Percentiles rank a stretch among this genome's conserved stretches.
phyloP scores from a whole-genome alignment of 164 flowering plant species.

The Aristolochia fimbriata region DNA sequence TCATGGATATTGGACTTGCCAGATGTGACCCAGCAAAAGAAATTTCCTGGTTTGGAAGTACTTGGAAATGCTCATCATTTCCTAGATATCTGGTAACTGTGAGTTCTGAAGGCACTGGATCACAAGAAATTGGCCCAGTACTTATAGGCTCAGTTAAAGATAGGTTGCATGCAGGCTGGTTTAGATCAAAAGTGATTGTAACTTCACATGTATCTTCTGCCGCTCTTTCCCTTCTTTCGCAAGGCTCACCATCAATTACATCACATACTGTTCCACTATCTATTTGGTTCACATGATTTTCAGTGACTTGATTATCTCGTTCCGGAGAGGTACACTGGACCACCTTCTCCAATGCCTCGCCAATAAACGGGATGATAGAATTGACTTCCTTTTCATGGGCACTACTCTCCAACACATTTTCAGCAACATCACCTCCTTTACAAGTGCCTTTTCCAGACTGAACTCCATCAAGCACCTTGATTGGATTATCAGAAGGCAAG shows the following conservation, averaged over 20 bases:
- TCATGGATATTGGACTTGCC: conserved; percentile 5
- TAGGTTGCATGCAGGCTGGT: conserved; percentile 6
- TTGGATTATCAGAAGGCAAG: conserved; percentile 8
- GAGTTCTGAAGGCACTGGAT: conserved; percentile 10
- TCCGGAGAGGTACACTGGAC: not conserved
- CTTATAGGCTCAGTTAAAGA: not conserved
- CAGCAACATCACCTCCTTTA: conserved; percentile 12
- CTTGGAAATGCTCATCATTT: not conserved
- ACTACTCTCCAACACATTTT: conserved; percentile 6
- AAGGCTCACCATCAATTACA: conserved; percentile 7
- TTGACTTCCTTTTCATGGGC: conserved; percentile 17
- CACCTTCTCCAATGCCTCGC: conserved; percentile 5
- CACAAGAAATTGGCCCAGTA: conserved; percentile 1
- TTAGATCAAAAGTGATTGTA: conserved; percentile 1
- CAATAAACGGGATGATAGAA: conserved; percentile 5
- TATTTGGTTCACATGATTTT: conserved; percentile 10
- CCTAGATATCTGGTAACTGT: conserved; percentile 2
- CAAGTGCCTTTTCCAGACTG: conserved; percentile 7
- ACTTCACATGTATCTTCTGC: conserved; percentile 1
- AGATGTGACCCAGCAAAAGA: conserved; percentile 10
- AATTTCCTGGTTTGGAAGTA: conserved; percentile 9
- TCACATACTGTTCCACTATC: conserved; percentile 5
- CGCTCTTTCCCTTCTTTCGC: conserved; percentile 5
- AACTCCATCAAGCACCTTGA: conserved; percentile 10
- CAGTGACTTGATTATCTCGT: conserved; percentile 7